Evolutionary conservation across 2,329 filamentous ascomycete species (phyloP), one percentile per base, ranked within the genome.

Genomic region (Curvularia hawaiiensis): DNA sequence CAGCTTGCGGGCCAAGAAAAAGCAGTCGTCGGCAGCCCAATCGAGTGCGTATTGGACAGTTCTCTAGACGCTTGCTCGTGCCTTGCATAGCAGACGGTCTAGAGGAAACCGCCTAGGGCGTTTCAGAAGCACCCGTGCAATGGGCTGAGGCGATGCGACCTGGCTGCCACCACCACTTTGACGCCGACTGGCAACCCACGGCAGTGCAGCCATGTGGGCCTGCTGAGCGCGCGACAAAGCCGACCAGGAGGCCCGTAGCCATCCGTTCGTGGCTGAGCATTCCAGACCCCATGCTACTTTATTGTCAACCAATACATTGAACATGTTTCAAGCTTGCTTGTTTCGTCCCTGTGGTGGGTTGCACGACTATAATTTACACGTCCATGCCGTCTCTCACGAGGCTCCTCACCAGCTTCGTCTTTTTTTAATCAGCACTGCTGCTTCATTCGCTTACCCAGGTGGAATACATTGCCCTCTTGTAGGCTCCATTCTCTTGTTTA

Each of bases 181-280:
- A 59, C 56, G 59, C 38, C 55, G 54, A 53, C 52, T 54, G 47
- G 59, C 59, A 53, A 56, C 63, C 59, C 57, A 61, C 49, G 55
- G 58, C 53, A 57, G 52, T 55, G 56, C 53, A 56, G 50, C 50
- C 53, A 63, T 65, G 58, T 62, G 62, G 60, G 57, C 56, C 60
- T 63, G 57, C 40, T 60, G 60, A 64, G 66, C 70, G 69, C 72
- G 69, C 70, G 71, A 74, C 70, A 74, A 70, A 56, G 54, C 55
- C 50, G 58, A 56, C 65, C 68, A 63, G 62, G 58, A 56, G 48
- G 52, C 56, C 64, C 61, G 57, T 54, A 61, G 39, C 39, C 16
- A 41, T 41, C 49, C 24, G 52, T 50, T 58, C 58, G 69, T 72
- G 71, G 70, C 70, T 72, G 66, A 67, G 68, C 54, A 54, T 48